phyloP scores from a whole-genome alignment of 2,329 filamentous ascomycete species.

The Colletotrichum noveboracense region DNA sequence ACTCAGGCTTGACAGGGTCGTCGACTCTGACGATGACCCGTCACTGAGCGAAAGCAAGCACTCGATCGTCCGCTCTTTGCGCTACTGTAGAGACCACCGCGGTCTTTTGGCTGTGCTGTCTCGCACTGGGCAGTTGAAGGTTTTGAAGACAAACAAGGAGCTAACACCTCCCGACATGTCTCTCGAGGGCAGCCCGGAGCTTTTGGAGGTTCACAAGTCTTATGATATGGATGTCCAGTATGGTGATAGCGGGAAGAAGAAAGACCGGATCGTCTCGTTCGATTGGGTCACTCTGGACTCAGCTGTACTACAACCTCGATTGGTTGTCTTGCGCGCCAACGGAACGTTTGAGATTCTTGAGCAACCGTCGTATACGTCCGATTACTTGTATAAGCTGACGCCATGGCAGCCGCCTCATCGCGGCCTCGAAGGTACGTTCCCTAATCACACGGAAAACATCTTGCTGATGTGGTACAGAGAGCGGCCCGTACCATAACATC shows the following conservation, averaged over 20 bases:
- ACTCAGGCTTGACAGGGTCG: constrained; percentile 61
- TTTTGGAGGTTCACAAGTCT: constrained; percentile 64
- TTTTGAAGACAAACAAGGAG: constrained; percentile 64
- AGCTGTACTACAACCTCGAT: constrained; percentile 59
- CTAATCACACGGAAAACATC: too few relatives aligned
- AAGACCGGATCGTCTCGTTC: constrained; percentile 69
- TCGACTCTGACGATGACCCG: constrained; percentile 58
- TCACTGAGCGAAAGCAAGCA: constrained; percentile 59
- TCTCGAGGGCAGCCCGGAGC: constrained; percentile 57
- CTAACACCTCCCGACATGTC: constrained; percentile 44
- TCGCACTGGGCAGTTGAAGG: constrained; percentile 66
- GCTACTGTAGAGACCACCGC: constrained; percentile 66
- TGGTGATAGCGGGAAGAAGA: constrained; percentile 54
- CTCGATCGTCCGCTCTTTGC: constrained; percentile 66
- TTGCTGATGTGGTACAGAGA: constrained; percentile 45
- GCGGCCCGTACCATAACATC: constrained; percentile 56
- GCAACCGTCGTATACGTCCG: constrained; percentile 62
- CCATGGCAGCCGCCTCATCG: constrained; percentile 66
- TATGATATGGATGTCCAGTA: constrained; percentile 68
- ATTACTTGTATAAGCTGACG: constrained; percentile 64
- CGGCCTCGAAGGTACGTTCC: constrained; percentile 55
- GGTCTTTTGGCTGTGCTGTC: constrained; percentile 68
- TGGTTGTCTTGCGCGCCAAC: constrained; percentile 64
- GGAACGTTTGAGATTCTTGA: constrained; percentile 67
- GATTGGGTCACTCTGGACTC: constrained; percentile 69